Evolutionary conservation across 257 asterid species (phyloP).

Genomic region (Rauvolfia tetraphylla): DNA sequence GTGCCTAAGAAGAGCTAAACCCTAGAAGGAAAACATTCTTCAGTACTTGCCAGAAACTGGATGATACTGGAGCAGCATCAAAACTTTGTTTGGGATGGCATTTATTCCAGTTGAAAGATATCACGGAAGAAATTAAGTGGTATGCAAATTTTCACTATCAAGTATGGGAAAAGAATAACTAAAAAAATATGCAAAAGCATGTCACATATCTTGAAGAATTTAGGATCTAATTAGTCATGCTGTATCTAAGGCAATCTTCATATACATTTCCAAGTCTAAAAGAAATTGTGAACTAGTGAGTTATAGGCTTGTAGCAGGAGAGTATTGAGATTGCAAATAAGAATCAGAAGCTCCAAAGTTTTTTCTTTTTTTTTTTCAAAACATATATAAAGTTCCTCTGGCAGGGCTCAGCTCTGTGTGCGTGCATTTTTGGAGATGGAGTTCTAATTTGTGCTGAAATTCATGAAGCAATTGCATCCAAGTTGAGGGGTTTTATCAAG

Average conservation of each 20-base stretch:
- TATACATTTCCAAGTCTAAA: too few species aligned
- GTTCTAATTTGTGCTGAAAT: neutral
- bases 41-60: too few species aligned
- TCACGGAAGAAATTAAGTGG: neutral
- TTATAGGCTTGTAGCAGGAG: too few species aligned
- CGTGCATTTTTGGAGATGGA: neutral
- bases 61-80: neutral
- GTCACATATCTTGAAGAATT: neutral
- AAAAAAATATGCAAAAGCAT: neutral
- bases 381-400: neutral
- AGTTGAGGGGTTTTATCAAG: neutral
- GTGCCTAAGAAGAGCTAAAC: neutral
- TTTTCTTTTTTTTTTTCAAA: too few species aligned
- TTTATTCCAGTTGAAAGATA: neutral
- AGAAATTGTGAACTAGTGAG: too few species aligned
- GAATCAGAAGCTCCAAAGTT: too few species aligned
- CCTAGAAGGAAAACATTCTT: neutral
- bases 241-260: neutral
- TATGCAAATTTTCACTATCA: neutral
- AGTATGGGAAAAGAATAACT: neutral
- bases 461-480: neutral
- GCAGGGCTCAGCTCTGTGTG: neutral
- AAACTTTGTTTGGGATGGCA: neutral
- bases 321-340: too few species aligned
- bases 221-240: neutral